Evolutionary conservation across 768 basidiomycete species (phyloP), one percentile per base, ranked within the genome.

Genomic region (Boletus eberwhitei): DNA sequence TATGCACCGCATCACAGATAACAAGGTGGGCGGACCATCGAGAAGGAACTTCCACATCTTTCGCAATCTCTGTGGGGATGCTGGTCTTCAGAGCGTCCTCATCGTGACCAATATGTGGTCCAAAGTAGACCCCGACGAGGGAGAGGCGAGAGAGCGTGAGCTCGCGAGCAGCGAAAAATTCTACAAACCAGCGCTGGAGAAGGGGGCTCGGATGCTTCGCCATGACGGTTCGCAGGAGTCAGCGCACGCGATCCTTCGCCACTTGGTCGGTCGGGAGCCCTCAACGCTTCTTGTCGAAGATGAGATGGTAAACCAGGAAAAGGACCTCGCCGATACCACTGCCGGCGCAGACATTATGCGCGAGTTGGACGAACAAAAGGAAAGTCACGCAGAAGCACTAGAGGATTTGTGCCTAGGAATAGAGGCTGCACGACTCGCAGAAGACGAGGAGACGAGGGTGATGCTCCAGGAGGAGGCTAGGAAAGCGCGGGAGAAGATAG

Each of bases 31-130:
- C 8, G 78, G 78, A 5, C 77, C 77, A 40, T 77, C 79, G n/a
- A 71, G 69, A n/a, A 71, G 74, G 52, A 81, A 79, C 55, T 79
- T 80, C 55, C 70, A 71, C 36, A 74, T 81, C 62, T 79, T 83
- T 64, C 68, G 75, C 37, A 71, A 78, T 54, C 72, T 84, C 17
- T 83, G 82, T 47, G 82, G 82, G 8, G 76, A 78, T 21, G 63
- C 51, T 14, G 69, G 75, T 14, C 74, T 84, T 34, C 63, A 67
- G 38, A 80, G 76, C 50, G 78, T 84, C 26, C 69, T 79, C 9
- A 71, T 84, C 43, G 75, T 76, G 37, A 82, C 82, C 17, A 83
- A 73, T 5, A 81, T 78, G 78, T 82, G 81, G 81, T 75, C 71
- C 12, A 64, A 73, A 35, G 72, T 79, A 37, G 64, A 67, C 13